Percentiles rank a stretch among this genome's conserved stretches.
These are phyloP conservation scores for Botrytis cinerea DNA, from an alignment of 2,329 filamentous ascomycete species.

Conservation along the genomic window DNA sequence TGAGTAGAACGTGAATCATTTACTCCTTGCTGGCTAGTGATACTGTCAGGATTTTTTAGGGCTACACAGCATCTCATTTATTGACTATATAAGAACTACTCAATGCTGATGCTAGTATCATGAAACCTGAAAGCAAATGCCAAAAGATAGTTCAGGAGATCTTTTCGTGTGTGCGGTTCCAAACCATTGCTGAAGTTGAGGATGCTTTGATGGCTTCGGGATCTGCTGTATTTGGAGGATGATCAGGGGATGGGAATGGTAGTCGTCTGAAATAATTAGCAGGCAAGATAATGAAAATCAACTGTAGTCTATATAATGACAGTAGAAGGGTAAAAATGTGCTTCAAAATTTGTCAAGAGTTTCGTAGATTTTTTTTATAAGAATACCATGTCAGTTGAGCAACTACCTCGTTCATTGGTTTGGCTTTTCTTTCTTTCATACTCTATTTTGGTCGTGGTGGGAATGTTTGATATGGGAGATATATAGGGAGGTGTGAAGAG, in stretches of 20 bases:
- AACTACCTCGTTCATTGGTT: no score
- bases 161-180: background rate
- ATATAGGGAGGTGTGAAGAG: background rate
- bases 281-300: background rate
- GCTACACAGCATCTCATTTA: background rate
- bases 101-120: background rate
- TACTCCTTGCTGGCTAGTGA: background rate
- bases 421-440: no score
- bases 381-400: background rate
- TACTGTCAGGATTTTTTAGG: background rate
- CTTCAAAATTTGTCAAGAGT: background rate
- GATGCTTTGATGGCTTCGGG: background rate
- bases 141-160: background rate
- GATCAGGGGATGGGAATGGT: background rate
- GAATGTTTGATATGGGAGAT: background rate
- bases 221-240: background rate
- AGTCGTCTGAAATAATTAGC: background rate
- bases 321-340: background rate
- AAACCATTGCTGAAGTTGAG: background rate
- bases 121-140: background rate
- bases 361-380: background rate
- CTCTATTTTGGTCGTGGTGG: background rate
- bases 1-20: background rate
- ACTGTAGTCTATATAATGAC: background rate
- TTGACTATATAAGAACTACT: background rate